phyloP scores from a whole-genome alignment of 2,329 filamentous ascomycete species.

The Xylariomycetidae sp. region DNA sequence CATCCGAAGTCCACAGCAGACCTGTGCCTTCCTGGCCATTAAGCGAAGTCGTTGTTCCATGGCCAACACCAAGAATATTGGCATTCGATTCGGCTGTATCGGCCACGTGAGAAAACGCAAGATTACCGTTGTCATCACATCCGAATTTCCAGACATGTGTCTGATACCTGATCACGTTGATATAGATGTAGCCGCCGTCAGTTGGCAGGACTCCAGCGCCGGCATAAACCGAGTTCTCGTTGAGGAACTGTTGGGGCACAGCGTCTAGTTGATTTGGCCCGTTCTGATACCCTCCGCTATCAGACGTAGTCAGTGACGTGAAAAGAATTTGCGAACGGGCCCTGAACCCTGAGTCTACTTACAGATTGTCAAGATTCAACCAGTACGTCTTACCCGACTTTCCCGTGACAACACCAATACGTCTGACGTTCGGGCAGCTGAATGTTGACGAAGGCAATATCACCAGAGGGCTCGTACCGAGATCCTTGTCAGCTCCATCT shows the following conservation, averaged over 20 bases:
- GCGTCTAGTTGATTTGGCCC: slow-evolving; percentile 36
- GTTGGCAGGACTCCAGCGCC: slow-evolving; percentile 42
- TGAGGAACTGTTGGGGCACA: slow-evolving; percentile 39
- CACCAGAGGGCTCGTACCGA: slow-evolving; percentile 41
- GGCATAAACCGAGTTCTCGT: slow-evolving; percentile 45
- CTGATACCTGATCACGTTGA: slow-evolving; percentile 48
- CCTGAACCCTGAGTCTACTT: no score
- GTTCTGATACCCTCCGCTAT: slow-evolving; percentile 44
- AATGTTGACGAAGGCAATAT: slow-evolving; percentile 37
- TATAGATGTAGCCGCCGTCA: slow-evolving; percentile 44
- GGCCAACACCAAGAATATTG: slow-evolving; percentile 50
- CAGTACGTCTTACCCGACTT: slow-evolving; percentile 48
- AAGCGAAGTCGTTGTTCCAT: slow-evolving; percentile 52
- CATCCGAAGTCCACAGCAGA: slow-evolving; percentile 52
- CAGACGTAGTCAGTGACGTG: no score
- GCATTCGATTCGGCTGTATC: slow-evolving; percentile 45
- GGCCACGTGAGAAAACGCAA: slow-evolving; percentile 49
- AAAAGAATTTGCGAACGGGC: no score
- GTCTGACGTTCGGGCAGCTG: slow-evolving; percentile 36
- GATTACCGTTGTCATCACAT: slow-evolving; percentile 42
- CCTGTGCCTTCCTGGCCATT: slow-evolving; percentile 50
- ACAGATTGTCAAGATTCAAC: slow-evolving; percentile 43
- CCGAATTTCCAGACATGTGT: slow-evolving; percentile 56
- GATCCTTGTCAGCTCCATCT: slow-evolving; percentile 44
- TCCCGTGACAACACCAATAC: slow-evolving; percentile 45